Evolutionary conservation across 345 rosid genomes (phyloP), one percentile per base, ranked within the genome.

Genomic region (Populus simonii): DNA sequence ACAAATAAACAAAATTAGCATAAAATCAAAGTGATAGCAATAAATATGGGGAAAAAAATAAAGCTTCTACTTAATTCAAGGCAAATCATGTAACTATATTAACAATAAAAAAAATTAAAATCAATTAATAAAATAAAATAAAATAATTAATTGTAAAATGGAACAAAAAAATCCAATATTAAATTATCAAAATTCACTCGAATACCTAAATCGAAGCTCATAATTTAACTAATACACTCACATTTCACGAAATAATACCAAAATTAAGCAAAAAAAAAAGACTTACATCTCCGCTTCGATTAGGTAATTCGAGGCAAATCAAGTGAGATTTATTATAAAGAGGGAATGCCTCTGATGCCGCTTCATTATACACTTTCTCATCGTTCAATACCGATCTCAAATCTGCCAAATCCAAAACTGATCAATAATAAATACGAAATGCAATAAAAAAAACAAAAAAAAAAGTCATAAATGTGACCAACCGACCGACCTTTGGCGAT

Each of bases 341-440:
- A 45, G 99, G 92, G 79, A 93, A 96, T 17, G 97, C 92, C 76
- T 96, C 97, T 62, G 80, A 81, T 16, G 94, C 94, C n/a, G 97
- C 96, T 74, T 91, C 97, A 6, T 86, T 77, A 74, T 88, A 96
- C 51, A 89, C 92, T 53, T 79, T 79, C 25, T 91, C 95, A 72
- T 90, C 92, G 73, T 86, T 85, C 81, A 96, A 78, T 78, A 94
- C 94, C 77, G 87, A 81, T 80, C 87, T 89, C 80, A 96, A 88
- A 86, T 94, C 99, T 93, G 87, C 83, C 23, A 77, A 76, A 45
- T 16, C 15, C 74, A 72, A 17, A 29, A 13, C 8, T 7, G 7
- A 4, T n/a, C 2, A 51, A 25, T 13, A 53, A 20, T 31, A n/a
- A 53, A 53, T 25, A 38, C 49, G 57, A 13, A 62, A 49, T 7